These are phyloP conservation scores for Camellia granthamiana DNA, from an alignment of 148 eudicot species.

Conservation along the genomic window DNA sequence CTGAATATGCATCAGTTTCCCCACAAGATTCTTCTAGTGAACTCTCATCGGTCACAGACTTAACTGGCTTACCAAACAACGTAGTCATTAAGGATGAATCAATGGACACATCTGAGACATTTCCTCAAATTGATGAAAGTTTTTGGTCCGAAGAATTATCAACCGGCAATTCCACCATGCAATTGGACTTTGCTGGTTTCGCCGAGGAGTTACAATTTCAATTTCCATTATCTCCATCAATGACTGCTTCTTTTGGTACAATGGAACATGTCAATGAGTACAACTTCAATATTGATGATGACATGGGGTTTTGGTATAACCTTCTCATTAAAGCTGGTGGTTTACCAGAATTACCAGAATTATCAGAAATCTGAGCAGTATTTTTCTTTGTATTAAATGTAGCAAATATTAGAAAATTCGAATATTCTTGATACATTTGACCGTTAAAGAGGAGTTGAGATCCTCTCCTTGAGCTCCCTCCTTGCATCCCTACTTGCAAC, in stretches of 20 bases:
- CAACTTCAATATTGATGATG: not conserved
- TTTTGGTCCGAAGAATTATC: constrained; percentile 45
- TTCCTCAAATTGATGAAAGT: constrained; percentile 51
- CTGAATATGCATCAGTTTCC: constrained; percentile 8
- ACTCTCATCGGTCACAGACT: constrained; percentile 36
- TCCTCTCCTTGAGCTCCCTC: too few relatives aligned
- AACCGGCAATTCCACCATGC: constrained; percentile 2
- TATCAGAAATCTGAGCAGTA: constrained; percentile 42
- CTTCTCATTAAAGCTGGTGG: constrained; percentile 39
- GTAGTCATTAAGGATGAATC: not conserved
- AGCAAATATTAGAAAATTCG: not conserved
- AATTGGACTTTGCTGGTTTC: not conserved
- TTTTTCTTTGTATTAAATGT: not conserved
- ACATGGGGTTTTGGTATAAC: constrained; percentile 48
- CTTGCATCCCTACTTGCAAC: too few relatives aligned
- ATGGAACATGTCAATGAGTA: not conserved
- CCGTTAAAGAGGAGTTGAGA: not conserved
- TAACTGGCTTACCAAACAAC: constrained; percentile 19
- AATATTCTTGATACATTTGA: not conserved
- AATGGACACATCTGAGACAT: constrained; percentile 20
- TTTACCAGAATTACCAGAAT: constrained; percentile 30
- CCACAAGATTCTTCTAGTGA: constrained; percentile 41
- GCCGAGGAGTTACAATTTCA: not conserved
- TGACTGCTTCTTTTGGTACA: not conserved
- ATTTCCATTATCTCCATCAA: not conserved